These are phyloP conservation scores for Quercus suber DNA, from an alignment of 306 rosid genomes.

Conservation along the genomic window DNA sequence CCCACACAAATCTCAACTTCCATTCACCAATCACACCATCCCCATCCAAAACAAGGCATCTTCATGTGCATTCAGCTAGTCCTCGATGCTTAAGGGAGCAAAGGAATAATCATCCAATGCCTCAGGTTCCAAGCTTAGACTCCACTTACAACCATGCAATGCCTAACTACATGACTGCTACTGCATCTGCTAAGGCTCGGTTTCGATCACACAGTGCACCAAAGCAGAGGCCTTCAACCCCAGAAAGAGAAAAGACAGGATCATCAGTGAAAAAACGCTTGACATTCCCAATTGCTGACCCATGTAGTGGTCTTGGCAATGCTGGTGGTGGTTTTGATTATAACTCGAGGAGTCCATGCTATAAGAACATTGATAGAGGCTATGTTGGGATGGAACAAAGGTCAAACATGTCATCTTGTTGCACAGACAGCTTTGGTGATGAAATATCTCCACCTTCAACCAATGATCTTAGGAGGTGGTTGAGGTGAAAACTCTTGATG, in stretches of 20 bases:
- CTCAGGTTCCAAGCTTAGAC: neutral
- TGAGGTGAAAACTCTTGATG: neutral
- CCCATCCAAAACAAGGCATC: constrained; percentile 25
- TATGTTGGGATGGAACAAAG: constrained; percentile 9
- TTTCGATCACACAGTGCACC: constrained; percentile 47
- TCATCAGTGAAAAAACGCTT: constrained; percentile 39
- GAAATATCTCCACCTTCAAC: constrained; percentile 28
- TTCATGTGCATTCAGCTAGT: constrained; percentile 33
- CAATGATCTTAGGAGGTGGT: constrained; percentile 22
- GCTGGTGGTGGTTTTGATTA: neutral
- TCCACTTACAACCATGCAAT: constrained; percentile 2
- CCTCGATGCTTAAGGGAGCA: constrained; percentile 31
- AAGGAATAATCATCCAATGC: neutral
- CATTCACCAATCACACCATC: constrained; percentile 38
- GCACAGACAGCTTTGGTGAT: constrained; percentile 19
- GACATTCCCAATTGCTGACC: constrained; percentile 28
- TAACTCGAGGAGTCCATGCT: neutral
- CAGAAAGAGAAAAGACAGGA: constrained; percentile 22
- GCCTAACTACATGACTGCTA: constrained; percentile 55
- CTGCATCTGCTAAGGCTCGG: constrained; percentile 54
- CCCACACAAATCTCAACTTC: constrained; percentile 3
- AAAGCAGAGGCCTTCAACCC: constrained; percentile 35
- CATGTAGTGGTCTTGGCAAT: neutral
- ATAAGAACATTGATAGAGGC: neutral
- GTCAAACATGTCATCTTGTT: constrained; percentile 19